Base-by-base conservation (phyloP, 768 basidiomycete species). In the Kwoniella bestiolae region DNA sequence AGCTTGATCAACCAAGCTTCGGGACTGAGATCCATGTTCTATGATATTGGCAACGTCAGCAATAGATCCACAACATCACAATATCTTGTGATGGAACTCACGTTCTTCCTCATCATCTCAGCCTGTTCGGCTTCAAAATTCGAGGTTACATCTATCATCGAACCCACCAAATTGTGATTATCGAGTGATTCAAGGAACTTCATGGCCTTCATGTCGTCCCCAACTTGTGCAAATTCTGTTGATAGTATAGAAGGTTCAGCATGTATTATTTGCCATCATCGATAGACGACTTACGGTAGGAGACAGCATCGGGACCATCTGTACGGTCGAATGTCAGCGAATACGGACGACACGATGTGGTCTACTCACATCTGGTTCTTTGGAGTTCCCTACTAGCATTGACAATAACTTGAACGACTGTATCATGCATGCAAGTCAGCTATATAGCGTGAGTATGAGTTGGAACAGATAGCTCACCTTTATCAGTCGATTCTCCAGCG, bases 121-220 rank as follows among this genome's bases (percentile, higher is more conserved):
- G 63, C 78, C 63, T 75, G 71, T 63, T 80, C 74, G 34, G 72
- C 57, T 60, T 79, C 79, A 55, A 75, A 81, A 60, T 69, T 70
- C 12, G 70, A 73, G 9, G 78, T 80, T 47, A 74, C 77, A 66
- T 83, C 83, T 57, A 83, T 75, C n/a, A 83, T 61, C 18, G 67
- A 72, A 23, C 83, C 83, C 26, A 83, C 72, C 23, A 66, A 45
- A 3, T 79, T 80, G 67, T 83, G 75, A 55, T 74, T 78, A 61
- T 83, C 83, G 18, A 81, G 74, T 41, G 72, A 73, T 44, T 69
- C 80, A 29, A 82, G 72, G 80, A 82, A 83, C 1, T 66, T 70
- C 18, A 76, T 74, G 0, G 81, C 80, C 44, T 81, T 82, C 66
- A 72, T 49, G 65, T 83, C 82, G 69, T 76, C 79, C 4, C 78